Evolutionary conservation across 805 yeast genomes (phyloP), one percentile per base, ranked within the genome.

Genomic region (Yarrowia sp.): DNA sequence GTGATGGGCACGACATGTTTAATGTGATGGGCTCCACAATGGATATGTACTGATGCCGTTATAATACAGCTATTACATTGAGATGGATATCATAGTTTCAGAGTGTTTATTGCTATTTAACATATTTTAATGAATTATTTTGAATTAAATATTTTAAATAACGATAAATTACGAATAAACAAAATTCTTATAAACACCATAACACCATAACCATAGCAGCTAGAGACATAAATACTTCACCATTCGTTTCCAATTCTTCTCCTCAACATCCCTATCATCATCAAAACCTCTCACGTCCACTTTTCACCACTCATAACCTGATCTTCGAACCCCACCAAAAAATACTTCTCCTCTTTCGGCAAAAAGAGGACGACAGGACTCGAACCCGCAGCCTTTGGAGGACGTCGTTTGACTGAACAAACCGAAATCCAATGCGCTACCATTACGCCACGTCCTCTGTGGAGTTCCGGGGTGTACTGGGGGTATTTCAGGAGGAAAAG

Each of bases 321-420:
- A 31, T 38, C 51, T 0, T 1, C n/a, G 50, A 8, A n/a, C 9
- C 51, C 51, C 28, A 15, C 51, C 51, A 35, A 14, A 47, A 47
- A 47, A 47, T 45, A 31, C 14, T 18, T 1, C 17, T 10, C 14
- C 10, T 33, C 1, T 6, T 2, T 4, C 7, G 33, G 32, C n/a
- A 44, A 14, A 18, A 44, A 47, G 51, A 47, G 51, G 51, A 47
- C 51, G 38, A 47, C 51, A 47, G 51, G 38, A 47, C 51, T 47
- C 51, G 38, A 47, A 47, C 51, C 51, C 51, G 51, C 51, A 47
- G 51, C 51, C 51, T 47, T 32, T 47, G 38, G 51, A 47, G 51
- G 38, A 32, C 51, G 51, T 47, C 51, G 51, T 47, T 47, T 15
- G 51, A 6, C 2, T 22, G 15, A 47, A 32, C 38, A 47, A 47